phyloP scores from a whole-genome alignment of 208 protist genomes.

The Crithidia brevicula region DNA sequence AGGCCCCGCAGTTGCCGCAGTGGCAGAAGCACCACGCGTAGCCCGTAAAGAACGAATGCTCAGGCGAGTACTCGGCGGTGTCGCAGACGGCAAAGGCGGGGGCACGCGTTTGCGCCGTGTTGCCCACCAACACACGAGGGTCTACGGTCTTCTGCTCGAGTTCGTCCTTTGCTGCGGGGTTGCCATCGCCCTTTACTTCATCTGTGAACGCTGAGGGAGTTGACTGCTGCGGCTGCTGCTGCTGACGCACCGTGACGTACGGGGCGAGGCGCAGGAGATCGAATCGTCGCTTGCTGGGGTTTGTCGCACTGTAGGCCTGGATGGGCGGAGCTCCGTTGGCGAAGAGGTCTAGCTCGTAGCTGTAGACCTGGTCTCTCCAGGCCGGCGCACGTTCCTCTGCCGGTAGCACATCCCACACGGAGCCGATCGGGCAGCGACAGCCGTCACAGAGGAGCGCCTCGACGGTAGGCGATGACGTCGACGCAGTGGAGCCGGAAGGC shows the following conservation, averaged over 20 bases:
- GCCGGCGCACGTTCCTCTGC: conserved; percentile 31
- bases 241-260: conserved; percentile 17
- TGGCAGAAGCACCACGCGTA: conserved; percentile 71
- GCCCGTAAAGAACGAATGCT: conserved; percentile 84
- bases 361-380: conserved; percentile 67
- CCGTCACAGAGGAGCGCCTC: conserved; percentile 56
- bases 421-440: conserved; percentile 54
- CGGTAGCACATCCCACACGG: conserved; percentile 50
- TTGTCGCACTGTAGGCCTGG: conserved; percentile 85
- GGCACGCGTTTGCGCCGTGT: background rate
- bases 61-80: conserved; percentile 44
- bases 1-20: conserved; percentile 63
- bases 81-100: conserved; percentile 31
- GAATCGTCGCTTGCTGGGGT: conserved; percentile 66
- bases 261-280: conserved; percentile 66
- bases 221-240: background rate
- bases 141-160: too few species aligned
- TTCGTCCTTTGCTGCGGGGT: too few species aligned
- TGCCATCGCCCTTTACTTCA: background rate
- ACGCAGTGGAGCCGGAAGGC: too few species aligned
- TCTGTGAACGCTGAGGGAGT: background rate
- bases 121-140: too few species aligned
- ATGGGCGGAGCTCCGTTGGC: conserved; percentile 36
- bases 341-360: conserved; percentile 83
- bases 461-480: too few species aligned